Evolutionary conservation across 352 stramenopile species (phyloP).

Genomic region (Globisporangium lucens): DNA sequence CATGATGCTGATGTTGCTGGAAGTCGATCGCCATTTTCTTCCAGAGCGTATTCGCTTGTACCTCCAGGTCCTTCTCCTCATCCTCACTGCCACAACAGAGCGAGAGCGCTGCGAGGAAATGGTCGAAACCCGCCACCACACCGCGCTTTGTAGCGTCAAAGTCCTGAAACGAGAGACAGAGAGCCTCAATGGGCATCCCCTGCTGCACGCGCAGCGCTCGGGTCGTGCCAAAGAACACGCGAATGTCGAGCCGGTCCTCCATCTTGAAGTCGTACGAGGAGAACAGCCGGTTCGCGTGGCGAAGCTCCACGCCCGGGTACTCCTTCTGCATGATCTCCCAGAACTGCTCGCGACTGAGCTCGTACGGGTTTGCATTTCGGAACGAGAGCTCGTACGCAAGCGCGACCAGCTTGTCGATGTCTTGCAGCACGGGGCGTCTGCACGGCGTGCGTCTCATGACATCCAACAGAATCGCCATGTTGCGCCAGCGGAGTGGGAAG

Average conservation of each 20-base stretch:
- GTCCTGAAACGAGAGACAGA: conserved; percentile 39
- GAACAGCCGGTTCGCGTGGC: conserved; percentile 52
- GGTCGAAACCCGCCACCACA: conserved; percentile 17
- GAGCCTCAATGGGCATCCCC: conserved; percentile 43
- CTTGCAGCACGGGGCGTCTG: conserved; percentile 52
- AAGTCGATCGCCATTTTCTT: conserved; percentile 16
- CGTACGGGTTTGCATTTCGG: conserved; percentile 30
- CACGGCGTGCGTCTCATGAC: conserved; percentile 58
- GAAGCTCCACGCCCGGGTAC: conserved; percentile 40
- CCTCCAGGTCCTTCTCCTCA: conserved; percentile 35
- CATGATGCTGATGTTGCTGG: background rate
- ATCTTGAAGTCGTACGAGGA: conserved; percentile 58
- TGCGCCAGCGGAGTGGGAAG: conserved; percentile 47
- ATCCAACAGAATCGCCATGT: conserved; percentile 42
- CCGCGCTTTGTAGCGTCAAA: conserved; percentile 37
- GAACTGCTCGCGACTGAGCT: conserved; percentile 48
- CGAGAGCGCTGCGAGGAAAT: conserved; percentile 27
- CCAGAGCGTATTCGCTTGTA: conserved; percentile 23
- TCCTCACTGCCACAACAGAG: conserved; percentile 43
- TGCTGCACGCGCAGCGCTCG: conserved; percentile 59
- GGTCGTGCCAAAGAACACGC: conserved; percentile 48
- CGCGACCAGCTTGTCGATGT: conserved; percentile 60
- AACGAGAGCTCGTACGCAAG: conserved; percentile 49
- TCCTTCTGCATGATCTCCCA: conserved; percentile 42
- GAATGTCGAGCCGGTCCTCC: conserved; percentile 45